Evolutionary conservation across 2,329 filamentous ascomycete genomes (phyloP), one percentile per base, ranked within the genome.

Genomic region (Bipolaris sorokiniana): DNA sequence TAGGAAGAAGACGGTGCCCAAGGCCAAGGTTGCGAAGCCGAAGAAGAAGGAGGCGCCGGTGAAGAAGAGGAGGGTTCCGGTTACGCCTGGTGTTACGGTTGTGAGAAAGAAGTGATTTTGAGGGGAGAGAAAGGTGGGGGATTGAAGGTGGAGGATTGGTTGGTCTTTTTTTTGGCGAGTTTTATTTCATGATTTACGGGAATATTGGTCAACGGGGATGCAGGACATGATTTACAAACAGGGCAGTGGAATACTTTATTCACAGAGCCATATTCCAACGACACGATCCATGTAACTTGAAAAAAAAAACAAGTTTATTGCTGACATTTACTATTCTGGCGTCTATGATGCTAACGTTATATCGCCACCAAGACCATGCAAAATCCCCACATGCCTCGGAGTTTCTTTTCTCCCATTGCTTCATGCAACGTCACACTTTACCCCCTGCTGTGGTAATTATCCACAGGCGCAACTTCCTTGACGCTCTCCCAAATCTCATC

Each of bases 401-500:
- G 13, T 40, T 53, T 31, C 7, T 16, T 15, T 44, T 28, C 22
- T 9, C 7, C 15, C 10, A 9, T 41, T n/a, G 20, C 13, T 28
- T 15, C 15, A 9, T 44, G 5, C 37, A 16, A 18, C 37, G 9
- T 22, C 41, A 28, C 23, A 5, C 13, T 2, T 7, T 7, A 28
- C 11, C 3, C 22, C 22, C n/a, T 38, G n/a, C 42, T 28, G n/a
- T 57, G 54, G n/a, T 44, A 69, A 42, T 72, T 73, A 34, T 73
- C 68, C 7, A 72, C 18, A 11, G 68, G 67, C 46, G 70, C 70
- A 34, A 66, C 69, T 2, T 42, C 46, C 62, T 73, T 64, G 9
- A 74, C 65, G 6, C 42, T 64, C 44, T 63, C 42, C 70, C 70
- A 73, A 51, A 72, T 56, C 22, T 56, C 41, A 7, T 73, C 62